Evolutionary conservation across 2,329 filamentous ascomycete genomes (phyloP), one percentile per base, ranked within the genome.

Genomic region (Zymoseptoria tritici): DNA sequence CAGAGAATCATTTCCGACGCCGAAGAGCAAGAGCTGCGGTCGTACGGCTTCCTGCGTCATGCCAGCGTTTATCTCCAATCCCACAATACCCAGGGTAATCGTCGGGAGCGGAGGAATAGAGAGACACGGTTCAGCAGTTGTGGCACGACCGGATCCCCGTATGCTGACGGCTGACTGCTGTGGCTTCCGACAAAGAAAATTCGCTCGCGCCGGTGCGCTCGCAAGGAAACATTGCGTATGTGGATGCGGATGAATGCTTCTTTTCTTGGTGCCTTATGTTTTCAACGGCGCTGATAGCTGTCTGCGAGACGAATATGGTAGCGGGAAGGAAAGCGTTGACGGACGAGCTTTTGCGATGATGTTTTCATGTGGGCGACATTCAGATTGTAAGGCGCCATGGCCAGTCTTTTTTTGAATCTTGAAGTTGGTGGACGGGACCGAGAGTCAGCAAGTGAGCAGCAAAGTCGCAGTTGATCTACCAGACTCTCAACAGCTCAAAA

Each of bases 11-110:
- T 68, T 42, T 53, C 20, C 20, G 42, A 52, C 20, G 61, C 60
- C 6, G 29, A 65, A 49, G 58, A 62, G 22, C 61, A 67, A 31
- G 62, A 66, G 58, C 54, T 68, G 11, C 57, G 61, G 54, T 46
- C 53, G 0, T 50, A 52, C 36, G 65, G 64, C 24, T 49, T 51
- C n/a, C 57, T 67, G 9, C 55, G 57, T 13, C 16, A n/a, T 31
- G 19, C 42, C 11, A 26, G n/a, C 4, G 50, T 46, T 13, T 61
- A 64, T 22, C n/a, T 64, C 26, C 31, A 58, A 24, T 50, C 60
- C 46, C 50, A 56, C 6, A 54, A 31, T 31, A 26, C 36, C 21
- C 20, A 55, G 31, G 49, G 57, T 36, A 42, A 54, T 11, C 57
- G 52, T 21, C 22, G 53, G 4, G 42, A 52, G 50, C 46, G 57